Base-by-base conservation (phyloP, 176 grass and related monocot genomes). In the Phyllostachys edulis region DNA sequence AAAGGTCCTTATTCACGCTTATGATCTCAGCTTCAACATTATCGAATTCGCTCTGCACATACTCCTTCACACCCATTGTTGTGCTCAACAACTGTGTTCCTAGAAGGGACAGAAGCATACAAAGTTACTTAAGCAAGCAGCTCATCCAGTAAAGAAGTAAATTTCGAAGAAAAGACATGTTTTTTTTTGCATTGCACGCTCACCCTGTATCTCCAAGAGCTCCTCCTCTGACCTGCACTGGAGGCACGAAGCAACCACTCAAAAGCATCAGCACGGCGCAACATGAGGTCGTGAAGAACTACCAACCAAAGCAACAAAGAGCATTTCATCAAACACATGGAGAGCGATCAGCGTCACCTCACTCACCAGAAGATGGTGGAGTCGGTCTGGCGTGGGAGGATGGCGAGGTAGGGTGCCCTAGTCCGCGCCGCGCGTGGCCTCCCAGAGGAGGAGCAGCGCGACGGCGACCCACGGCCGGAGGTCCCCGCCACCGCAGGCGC, bases 201-300 rank as follows among this genome's bases (percentile, higher is more conserved):
- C 78, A 96, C 96, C 96, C 89, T 99, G 89, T 80, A 96, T 99
- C 85, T 94, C 89, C 74, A 82, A 82, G 73, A 99, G 91, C 96
- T 99, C 96, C 77, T 96, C 87, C 88, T 96, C 96, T 84, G 96
- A 92, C 96, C 93, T 99, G 93, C 91, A 92, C 91, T 94, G 93
- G 82, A 96, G 86, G 81, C 90, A 94, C 64, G 69, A 90, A 83
- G 73, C 71, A 42, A 83, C 80, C 73, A 85, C 27, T 88, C 77
- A 77, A 92, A 73, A 73, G 73, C 82, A 83, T 79, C 71, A 79
- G 24, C 69, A 87, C 45, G 0, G 23, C 1, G 46, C 59, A 49
- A 57, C 8, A 38, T 3, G 66, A 78, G 70, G 45, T 45, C 3
- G 11, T 23, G 24, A 54, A 40, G 52, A 74, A 79, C 34, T 1